phyloP scores from a whole-genome alignment of 1,284 basidiomycete species.

The Golubevia sp. region DNA sequence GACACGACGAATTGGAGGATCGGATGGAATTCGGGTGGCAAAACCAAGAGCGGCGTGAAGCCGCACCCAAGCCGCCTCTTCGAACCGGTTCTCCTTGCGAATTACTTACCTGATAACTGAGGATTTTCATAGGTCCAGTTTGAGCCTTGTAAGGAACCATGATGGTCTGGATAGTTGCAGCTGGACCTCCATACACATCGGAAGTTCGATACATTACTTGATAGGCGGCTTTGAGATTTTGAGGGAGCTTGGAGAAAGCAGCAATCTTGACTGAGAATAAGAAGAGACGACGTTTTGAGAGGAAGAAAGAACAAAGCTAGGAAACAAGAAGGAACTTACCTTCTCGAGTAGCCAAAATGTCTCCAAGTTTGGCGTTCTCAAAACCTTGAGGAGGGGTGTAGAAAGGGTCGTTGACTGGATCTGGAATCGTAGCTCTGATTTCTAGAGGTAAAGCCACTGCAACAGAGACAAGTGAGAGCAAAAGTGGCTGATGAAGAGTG shows the following conservation, averaged over 20 bases:
- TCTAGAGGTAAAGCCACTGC: background rate
- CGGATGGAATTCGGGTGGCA: no score
- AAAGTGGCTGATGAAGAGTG: no score
- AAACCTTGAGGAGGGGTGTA: slow-evolving; percentile 6
- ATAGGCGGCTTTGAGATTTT: slow-evolving; percentile 8
- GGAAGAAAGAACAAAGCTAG: no score
- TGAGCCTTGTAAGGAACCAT: background rate
- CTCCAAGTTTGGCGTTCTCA: background rate
- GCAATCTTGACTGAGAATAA: background rate
- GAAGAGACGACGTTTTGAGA: no score
- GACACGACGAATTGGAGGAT: no score
- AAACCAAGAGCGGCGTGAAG: no score
- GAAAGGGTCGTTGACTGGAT: slow-evolving; percentile 6
- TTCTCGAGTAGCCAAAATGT: slow-evolving; percentile 3
- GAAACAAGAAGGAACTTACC: no score
- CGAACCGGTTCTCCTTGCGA: no score
- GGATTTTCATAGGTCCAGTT: background rate
- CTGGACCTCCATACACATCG: slow-evolving; percentile 1
- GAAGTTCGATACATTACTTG: slow-evolving; percentile 5
- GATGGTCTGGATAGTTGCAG: slow-evolving; percentile 1
- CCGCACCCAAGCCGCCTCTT: no score
- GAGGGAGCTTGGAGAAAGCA: background rate
- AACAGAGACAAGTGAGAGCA: no score
- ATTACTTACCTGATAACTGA: background rate
- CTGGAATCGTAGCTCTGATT: background rate